These are phyloP conservation scores for Capronia americana DNA, from an alignment of 2,329 filamentous ascomycete species.

Conservation along the genomic window DNA sequence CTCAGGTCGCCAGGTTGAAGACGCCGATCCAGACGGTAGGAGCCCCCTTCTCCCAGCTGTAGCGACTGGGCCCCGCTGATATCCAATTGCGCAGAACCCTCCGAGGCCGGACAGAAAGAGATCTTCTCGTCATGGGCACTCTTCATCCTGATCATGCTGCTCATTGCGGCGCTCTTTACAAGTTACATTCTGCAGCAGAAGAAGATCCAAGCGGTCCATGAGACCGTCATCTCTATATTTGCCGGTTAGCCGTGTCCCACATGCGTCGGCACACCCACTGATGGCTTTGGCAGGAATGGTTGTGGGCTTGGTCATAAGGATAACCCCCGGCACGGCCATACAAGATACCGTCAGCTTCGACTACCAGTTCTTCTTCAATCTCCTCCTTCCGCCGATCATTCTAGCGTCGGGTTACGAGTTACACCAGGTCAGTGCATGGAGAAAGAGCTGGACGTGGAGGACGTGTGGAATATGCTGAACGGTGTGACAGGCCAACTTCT, in stretches of 20 bases:
- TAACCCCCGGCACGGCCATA: conserved; percentile 81
- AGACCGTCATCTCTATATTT: conserved; percentile 98
- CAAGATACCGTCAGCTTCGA: conserved; percentile 93
- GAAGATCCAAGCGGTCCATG: conserved; percentile 96
- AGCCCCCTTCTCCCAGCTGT: not conserved
- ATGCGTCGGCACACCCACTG: conserved; percentile 1
- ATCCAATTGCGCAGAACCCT: conserved; percentile 57
- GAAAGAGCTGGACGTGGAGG: not conserved
- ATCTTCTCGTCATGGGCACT: conserved; percentile 95
- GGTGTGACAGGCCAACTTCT: conserved; percentile 80
- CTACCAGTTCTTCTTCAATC: conserved; percentile 99
- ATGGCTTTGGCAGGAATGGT: conserved; percentile 76
- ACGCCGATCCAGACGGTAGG: conserved; percentile 37
- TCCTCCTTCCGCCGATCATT: conserved; percentile 97
- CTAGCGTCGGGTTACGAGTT: conserved; percentile 95
- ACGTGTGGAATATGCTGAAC: no score
- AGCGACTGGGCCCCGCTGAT: conserved; percentile 12
- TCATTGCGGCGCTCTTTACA: conserved; percentile 93
- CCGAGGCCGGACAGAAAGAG: conserved; percentile 88
- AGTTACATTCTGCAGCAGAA: conserved; percentile 96
- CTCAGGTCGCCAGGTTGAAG: conserved; percentile 35
- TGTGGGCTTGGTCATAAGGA: conserved; percentile 84
- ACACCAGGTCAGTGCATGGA: conserved; percentile 68
- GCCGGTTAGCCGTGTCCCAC: conserved; percentile 65
- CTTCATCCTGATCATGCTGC: conserved; percentile 92